phyloP scores from a whole-genome alignment of 2,329 filamentous ascomycete genomes.

The Penicillium sp. region DNA sequence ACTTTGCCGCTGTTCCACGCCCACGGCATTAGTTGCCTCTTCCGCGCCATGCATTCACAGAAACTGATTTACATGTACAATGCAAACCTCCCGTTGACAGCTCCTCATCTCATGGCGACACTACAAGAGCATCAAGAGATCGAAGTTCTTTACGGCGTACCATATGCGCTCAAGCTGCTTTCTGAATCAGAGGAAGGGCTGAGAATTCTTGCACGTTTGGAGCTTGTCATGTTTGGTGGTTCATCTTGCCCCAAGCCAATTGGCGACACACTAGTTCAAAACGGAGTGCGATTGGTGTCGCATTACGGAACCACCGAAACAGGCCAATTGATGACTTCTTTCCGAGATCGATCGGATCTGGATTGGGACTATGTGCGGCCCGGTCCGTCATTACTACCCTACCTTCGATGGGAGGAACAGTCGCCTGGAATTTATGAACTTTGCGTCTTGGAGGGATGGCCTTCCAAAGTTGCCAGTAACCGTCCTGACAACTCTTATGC shows the following conservation, averaged over 20 bases:
- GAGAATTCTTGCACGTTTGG: slow-evolving; percentile 46
- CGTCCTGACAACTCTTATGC: slow-evolving; percentile 51
- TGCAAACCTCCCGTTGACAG: slow-evolving; percentile 57
- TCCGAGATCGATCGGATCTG: slow-evolving; percentile 55
- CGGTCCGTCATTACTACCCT: slow-evolving; percentile 43
- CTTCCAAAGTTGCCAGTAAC: slow-evolving; percentile 47
- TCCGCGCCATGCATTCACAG: slow-evolving; percentile 54
- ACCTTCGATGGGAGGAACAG: slow-evolving; percentile 43
- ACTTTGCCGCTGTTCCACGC: slow-evolving; percentile 62
- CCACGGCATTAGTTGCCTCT: slow-evolving; percentile 59
- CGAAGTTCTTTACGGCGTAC: slow-evolving; percentile 63
- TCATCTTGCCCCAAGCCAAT: slow-evolving; percentile 62
- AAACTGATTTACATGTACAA: slow-evolving; percentile 59
- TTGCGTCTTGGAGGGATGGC: slow-evolving; percentile 39
- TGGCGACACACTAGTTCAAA: slow-evolving; percentile 55
- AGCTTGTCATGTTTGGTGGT: slow-evolving; percentile 60
- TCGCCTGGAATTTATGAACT: slow-evolving; percentile 39
- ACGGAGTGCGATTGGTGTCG: slow-evolving; percentile 57
- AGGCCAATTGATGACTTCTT: slow-evolving; percentile 64
- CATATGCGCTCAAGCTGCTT: slow-evolving; percentile 63
- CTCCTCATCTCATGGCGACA: slow-evolving; percentile 49
- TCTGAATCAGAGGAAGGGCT: slow-evolving; percentile 61
- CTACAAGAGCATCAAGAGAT: slow-evolving; percentile 44
- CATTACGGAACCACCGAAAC: slow-evolving; percentile 66
- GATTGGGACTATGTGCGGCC: slow-evolving; percentile 64